Evolutionary conservation across 2,329 filamentous ascomycete species (phyloP).

Genomic region (Paraphoma sp.): DNA sequence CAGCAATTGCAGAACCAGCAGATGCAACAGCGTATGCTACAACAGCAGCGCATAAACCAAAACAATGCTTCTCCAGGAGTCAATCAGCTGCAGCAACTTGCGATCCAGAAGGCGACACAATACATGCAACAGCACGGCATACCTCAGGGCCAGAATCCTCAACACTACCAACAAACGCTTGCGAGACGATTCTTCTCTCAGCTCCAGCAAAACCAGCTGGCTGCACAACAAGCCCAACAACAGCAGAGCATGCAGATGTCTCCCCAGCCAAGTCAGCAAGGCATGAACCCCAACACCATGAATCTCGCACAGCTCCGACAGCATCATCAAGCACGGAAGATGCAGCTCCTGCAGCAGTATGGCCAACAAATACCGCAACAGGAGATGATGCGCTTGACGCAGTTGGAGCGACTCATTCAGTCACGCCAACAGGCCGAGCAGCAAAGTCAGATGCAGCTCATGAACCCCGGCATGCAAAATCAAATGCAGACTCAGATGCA

Average conservation of each 20-base stretch:
- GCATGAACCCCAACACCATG: constrained; percentile 29
- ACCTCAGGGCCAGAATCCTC: constrained; percentile 35
- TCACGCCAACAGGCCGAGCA: constrained; percentile 25
- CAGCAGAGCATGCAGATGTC: constrained; percentile 40
- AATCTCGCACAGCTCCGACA: constrained; percentile 33
- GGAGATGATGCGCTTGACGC: constrained; percentile 32
- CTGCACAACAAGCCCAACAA: constrained; percentile 28
- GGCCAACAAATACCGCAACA: constrained; percentile 33
- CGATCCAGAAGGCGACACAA: constrained; percentile 40
- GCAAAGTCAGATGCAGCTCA: constrained; percentile 26
- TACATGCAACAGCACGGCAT: constrained; percentile 43
- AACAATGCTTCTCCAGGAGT: constrained; percentile 26
- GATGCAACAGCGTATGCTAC: constrained; percentile 38
- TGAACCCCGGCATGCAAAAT: constrained; percentile 15
- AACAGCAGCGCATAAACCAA: constrained; percentile 25
- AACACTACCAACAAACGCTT: constrained; percentile 26
- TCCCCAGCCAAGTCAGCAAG: constrained; percentile 25
- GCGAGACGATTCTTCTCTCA: constrained; percentile 15
- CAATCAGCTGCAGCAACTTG: constrained; percentile 32
- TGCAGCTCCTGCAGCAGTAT: constrained; percentile 35
- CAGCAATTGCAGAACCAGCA: constrained; percentile 34
- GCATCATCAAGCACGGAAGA: constrained; percentile 22
- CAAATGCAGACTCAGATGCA: constrained; percentile 34
- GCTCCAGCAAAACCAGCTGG: constrained; percentile 27
- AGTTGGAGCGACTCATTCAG: constrained; percentile 37